Evolutionary conservation across 495 filamentous ascomycete species (phyloP).

Genomic region (Pyrenula aspistea): DNA sequence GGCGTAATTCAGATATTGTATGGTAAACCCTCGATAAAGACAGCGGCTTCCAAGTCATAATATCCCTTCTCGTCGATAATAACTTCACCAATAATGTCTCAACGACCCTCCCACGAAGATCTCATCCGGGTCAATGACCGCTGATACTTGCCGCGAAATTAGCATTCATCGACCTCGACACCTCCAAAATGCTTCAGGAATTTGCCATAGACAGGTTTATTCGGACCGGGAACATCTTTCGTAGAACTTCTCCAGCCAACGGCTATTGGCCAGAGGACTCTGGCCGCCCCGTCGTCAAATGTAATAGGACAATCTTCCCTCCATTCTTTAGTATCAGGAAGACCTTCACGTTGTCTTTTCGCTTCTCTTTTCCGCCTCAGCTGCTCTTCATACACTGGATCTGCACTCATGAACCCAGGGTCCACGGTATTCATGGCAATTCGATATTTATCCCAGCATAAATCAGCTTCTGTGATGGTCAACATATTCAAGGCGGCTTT

Average conservation of each 20-base stretch:
- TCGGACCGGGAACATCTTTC: not conserved
- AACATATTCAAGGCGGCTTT: slow-evolving; percentile 40
- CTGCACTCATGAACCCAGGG: slow-evolving; percentile 36
- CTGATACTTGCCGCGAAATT: too few relatives aligned
- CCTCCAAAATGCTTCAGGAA: slow-evolving; percentile 35
- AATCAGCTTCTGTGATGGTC: slow-evolving; percentile 25
- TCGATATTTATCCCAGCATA: slow-evolving; percentile 20
- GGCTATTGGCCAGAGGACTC: slow-evolving; percentile 33
- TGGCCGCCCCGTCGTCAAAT: slow-evolving; percentile 35
- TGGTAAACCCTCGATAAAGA: too few relatives aligned
- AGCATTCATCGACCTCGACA: not conserved
- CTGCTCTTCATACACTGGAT: slow-evolving; percentile 20
- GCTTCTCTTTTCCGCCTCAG: slow-evolving; percentile 14
- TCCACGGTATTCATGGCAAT: slow-evolving; percentile 37
- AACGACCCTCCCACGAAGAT: too few relatives aligned
- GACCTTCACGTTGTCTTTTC: slow-evolving; percentile 35
- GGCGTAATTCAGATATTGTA: too few relatives aligned
- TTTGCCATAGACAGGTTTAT: slow-evolving; percentile 20
- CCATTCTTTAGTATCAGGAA: slow-evolving; percentile 7
- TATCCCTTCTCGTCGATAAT: too few relatives aligned
- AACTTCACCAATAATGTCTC: too few relatives aligned
- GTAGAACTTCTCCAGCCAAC: slow-evolving; percentile 18
- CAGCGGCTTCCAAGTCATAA: too few relatives aligned
- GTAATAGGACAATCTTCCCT: slow-evolving; percentile 24
- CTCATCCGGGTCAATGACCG: too few relatives aligned